Percentiles rank a stretch among this genome's conserved stretches.
phyloP scores from a whole-genome alignment of 1,139 yeast genomes.

The Hyphopichia pseudoburtonii region DNA sequence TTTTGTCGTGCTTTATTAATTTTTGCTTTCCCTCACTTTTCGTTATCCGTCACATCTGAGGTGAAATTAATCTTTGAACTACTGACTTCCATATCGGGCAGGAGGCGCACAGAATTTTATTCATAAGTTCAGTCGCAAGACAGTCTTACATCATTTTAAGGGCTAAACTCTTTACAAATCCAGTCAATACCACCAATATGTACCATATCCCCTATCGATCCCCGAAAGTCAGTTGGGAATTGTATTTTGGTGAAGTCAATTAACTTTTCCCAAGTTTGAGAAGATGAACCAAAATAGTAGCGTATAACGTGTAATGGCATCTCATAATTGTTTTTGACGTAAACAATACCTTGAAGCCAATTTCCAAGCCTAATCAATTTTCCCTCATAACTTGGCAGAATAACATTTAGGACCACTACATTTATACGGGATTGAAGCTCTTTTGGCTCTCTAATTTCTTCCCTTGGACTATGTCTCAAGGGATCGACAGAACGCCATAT shows the following conservation, averaged over 20 bases:
- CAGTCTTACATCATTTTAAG: too few relatives aligned
- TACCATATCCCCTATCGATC: conserved; percentile 13
- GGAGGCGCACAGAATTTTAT: neutral
- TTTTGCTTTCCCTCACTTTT: too few relatives aligned
- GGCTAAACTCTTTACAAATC: conserved; percentile 20
- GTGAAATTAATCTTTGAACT: neutral
- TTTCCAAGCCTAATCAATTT: conserved; percentile 49
- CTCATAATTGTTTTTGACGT: conserved; percentile 27
- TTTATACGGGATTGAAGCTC: conserved; percentile 6
- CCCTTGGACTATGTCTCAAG: conserved; percentile 24
- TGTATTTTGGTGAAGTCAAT: conserved; percentile 27
- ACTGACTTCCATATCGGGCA: conserved; percentile 3
- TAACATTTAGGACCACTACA: conserved; percentile 30
- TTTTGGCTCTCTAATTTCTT: conserved; percentile 26
- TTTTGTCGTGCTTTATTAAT: too few relatives aligned
- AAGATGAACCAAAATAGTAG: conserved; percentile 14
- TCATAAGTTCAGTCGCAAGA: too few relatives aligned
- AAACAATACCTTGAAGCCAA: conserved; percentile 54
- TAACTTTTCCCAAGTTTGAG: conserved; percentile 22
- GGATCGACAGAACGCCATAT: conserved; percentile 59
- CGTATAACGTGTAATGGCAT: conserved; percentile 32
- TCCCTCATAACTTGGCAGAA: conserved; percentile 31
- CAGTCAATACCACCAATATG: conserved; percentile 14
- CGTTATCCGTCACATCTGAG: neutral
- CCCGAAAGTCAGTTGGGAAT: conserved; percentile 26